Conservation (phyloP, 2,329 filamentous ascomycete genomes). For the Phaeoacremonium minimum region DNA sequence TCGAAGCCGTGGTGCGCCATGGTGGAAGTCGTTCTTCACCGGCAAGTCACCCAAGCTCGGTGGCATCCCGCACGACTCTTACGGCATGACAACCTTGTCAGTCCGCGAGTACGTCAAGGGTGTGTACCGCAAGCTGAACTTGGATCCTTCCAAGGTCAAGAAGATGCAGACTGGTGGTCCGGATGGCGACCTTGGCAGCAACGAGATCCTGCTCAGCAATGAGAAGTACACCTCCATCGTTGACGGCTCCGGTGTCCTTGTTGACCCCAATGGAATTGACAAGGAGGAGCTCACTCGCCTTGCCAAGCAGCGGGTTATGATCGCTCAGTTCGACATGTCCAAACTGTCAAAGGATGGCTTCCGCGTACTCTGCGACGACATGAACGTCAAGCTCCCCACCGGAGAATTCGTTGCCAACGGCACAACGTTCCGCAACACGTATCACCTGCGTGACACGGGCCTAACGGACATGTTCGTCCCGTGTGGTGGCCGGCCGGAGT, state of each 20-base stretch:
- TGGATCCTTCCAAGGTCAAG: conserved; percentile 77
- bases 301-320: conserved; percentile 84
- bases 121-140: conserved; percentile 92
- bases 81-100: conserved; percentile 97
- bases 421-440: conserved; percentile 94
- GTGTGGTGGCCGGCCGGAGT: conserved; percentile 93
- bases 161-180: conserved; percentile 98
- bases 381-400: conserved; percentile 77
- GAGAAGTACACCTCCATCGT: conserved; percentile 95
- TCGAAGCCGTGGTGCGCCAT: conserved; percentile 78
- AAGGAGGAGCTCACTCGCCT: conserved; percentile 77
- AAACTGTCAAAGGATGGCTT: conserved; percentile 89
- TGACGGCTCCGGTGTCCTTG: conserved; percentile 92
- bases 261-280: conserved; percentile 87
- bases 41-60: conserved; percentile 95
- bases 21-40: conserved; percentile 99
- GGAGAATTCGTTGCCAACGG: conserved; percentile 89
- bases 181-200: conserved; percentile 93
- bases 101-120: conserved; percentile 94
- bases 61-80: conserved; percentile 91
- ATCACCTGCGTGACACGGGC: conserved; percentile 77
- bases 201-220: conserved; percentile 93
- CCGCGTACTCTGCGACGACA: conserved; percentile 87
- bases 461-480: conserved; percentile 88
- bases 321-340: conserved; percentile 75